Conservation (phyloP, 768 basidiomycete genomes). For the Tulasnella sp. region DNA sequence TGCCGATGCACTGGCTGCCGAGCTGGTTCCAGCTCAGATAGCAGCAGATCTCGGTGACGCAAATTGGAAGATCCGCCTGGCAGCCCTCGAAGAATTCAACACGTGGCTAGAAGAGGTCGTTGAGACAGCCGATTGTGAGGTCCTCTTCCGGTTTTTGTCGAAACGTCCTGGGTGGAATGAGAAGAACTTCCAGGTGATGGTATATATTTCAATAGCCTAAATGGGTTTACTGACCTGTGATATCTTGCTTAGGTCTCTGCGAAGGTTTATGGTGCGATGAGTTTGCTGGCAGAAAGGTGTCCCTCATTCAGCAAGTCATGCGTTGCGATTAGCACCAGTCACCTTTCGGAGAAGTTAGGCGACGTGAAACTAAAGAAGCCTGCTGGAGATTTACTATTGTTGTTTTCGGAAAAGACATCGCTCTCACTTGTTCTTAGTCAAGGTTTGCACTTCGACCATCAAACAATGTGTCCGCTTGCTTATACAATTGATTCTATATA, state of each 20-base stretch:
- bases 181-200: slow-evolving; percentile 88
- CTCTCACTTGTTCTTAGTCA: slow-evolving; percentile 89
- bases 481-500: slow-evolving; percentile 27
- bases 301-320: slow-evolving; percentile 80
- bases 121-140: slow-evolving; percentile 68
- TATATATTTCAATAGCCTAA: not conserved
- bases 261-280: slow-evolving; percentile 75
- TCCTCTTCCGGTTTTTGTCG: slow-evolving; percentile 72
- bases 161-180: slow-evolving; percentile 93
- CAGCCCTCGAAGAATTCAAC: slow-evolving; percentile 76
- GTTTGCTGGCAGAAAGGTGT: slow-evolving; percentile 60
- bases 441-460: slow-evolving; percentile 42
- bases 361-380: slow-evolving; percentile 96
- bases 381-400: slow-evolving; percentile 72
- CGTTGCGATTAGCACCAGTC: slow-evolving; percentile 66
- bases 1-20: slow-evolving; percentile 68
- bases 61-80: slow-evolving; percentile 88
- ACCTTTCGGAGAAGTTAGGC: slow-evolving; percentile 88
- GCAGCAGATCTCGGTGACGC: slow-evolving; percentile 68
- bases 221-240: slow-evolving; percentile 14
- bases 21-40: slow-evolving; percentile 59
- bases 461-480: not conserved
- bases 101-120: slow-evolving; percentile 67
- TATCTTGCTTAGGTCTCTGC: slow-evolving; percentile 58
- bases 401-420: slow-evolving; percentile 86